phyloP scores from a whole-genome alignment of 805 yeast species.

The Kluyveromyces nonfermentans region DNA sequence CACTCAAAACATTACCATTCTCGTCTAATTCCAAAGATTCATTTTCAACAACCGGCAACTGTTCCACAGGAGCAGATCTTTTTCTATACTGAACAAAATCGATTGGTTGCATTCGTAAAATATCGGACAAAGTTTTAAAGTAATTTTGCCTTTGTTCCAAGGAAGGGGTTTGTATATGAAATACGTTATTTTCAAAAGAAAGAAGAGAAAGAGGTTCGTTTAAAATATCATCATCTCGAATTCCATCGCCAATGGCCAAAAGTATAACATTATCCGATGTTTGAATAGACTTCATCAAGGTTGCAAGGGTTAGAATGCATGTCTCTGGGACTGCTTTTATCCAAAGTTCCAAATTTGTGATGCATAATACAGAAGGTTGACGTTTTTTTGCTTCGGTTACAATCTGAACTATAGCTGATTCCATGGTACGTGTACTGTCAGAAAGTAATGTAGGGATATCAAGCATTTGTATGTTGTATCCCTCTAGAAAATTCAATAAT shows the following conservation, averaged over 20 bases:
- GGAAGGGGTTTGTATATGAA: conserved; percentile 42
- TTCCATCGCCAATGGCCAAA: conserved; percentile 58
- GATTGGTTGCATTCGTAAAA: conserved; percentile 57
- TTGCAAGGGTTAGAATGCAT: conserved; percentile 62
- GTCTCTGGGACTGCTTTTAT: conserved; percentile 53
- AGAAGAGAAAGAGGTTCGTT: conserved; percentile 17
- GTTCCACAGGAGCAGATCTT: conserved; percentile 32
- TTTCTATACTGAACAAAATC: conserved; percentile 59
- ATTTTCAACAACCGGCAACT: conserved; percentile 28
- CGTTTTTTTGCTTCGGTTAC: conserved; percentile 84
- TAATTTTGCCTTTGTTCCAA: conserved; percentile 42
- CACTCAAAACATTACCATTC: conserved; percentile 25
- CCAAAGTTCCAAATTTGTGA: conserved; percentile 82
- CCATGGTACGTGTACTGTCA: conserved; percentile 74
- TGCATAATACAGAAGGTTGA: conserved; percentile 74
- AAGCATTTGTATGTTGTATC: conserved; percentile 77
- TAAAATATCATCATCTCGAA: conserved; percentile 39
- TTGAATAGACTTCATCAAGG: conserved; percentile 56
- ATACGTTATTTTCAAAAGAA: conserved; percentile 33
- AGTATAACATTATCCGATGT: conserved; percentile 67
- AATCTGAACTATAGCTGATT: conserved; percentile 71
- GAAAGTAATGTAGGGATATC: conserved; percentile 71
- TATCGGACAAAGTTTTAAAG: conserved; percentile 44
- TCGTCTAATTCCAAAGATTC: conserved; percentile 13
- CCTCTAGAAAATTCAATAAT: conserved; percentile 71